These are phyloP conservation scores for Polytrichum formosum DNA, from an alignment of 225 moss, liverwort and hornwort species.

Conservation along the genomic window DNA sequence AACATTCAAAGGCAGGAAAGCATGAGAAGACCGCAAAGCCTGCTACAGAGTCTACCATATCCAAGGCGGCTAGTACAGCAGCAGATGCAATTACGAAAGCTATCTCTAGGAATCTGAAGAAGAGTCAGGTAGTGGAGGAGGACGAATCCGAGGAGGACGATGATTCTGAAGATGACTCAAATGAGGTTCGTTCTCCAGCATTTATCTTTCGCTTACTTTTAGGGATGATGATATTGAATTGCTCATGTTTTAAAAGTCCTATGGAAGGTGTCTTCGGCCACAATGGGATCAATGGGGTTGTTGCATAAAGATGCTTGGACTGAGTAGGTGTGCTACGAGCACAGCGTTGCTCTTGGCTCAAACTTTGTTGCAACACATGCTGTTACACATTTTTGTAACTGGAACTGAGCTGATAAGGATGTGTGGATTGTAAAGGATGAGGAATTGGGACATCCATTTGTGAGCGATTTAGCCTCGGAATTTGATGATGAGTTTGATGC, in stretches of 20 bases:
- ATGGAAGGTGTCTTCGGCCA: too few relatives aligned
- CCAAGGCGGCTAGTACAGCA: conserved; percentile 15
- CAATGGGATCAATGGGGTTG: too few relatives aligned
- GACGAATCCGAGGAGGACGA: conserved; percentile 33
- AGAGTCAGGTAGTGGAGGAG: conserved; percentile 22
- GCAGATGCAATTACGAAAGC: conserved; percentile 15
- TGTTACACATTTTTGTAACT: too few relatives aligned
- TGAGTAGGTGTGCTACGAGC: too few relatives aligned
- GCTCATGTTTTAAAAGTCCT: too few relatives aligned
- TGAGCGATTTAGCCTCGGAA: conserved; percentile 49
- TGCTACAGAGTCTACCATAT: neutral
- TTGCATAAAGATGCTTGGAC: too few relatives aligned
- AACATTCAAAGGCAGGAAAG: conserved; percentile 15
- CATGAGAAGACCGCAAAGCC: conserved; percentile 11
- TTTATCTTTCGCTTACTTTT: too few relatives aligned
- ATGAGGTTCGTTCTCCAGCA: conserved; percentile 16
- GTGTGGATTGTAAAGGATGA: conserved; percentile 28
- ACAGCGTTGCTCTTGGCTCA: too few relatives aligned
- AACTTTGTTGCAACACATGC: too few relatives aligned
- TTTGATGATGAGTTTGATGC: conserved; percentile 51
- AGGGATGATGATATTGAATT: too few relatives aligned
- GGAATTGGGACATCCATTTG: conserved; percentile 38
- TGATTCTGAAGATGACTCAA: conserved; percentile 13
- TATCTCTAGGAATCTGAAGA: conserved; percentile 16
- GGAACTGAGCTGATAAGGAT: neutral